Evolutionary conservation across 192 early-diverging fungal species (phyloP).

Genomic region (Coemansia sp.): DNA sequence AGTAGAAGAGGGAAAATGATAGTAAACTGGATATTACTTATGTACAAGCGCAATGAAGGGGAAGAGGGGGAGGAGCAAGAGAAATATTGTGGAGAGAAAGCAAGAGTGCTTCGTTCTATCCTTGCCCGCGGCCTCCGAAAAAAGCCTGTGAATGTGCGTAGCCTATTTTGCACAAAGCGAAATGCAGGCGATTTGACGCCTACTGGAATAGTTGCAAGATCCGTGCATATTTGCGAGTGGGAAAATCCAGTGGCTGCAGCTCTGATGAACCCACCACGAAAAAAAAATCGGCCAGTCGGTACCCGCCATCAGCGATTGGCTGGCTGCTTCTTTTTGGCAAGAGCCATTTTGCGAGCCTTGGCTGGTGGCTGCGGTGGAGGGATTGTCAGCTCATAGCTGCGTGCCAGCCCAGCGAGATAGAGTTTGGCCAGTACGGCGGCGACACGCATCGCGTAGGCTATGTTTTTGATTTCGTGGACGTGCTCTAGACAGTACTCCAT

Average conservation of each 20-base stretch:
- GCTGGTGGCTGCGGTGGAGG: background rate
- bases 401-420: constrained; percentile 19
- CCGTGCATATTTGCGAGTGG: background rate
- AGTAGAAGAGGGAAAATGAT: too few species aligned
- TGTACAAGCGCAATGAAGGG: background rate
- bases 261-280: background rate
- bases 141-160: background rate
- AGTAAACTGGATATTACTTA: background rate
- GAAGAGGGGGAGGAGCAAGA: background rate
- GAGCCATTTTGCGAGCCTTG: background rate
- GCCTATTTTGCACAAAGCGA: background rate
- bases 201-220: background rate
- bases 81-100: constrained; percentile 2
- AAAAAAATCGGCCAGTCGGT: constrained; percentile 1
- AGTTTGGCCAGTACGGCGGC: constrained; percentile 19
- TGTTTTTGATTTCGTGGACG: constrained; percentile 46
- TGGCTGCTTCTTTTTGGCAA: background rate
- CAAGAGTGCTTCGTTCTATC: background rate
- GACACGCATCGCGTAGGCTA: constrained; percentile 33
- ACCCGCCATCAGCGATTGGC: constrained; percentile 2
- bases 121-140: background rate
- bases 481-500: constrained; percentile 36
- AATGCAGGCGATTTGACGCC: background rate
- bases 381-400: constrained; percentile 20
- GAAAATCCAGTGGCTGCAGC: constrained; percentile 1